Evolutionary conservation across 257 asterid genomes (phyloP).

Genomic region (Jacaranda copaia): DNA sequence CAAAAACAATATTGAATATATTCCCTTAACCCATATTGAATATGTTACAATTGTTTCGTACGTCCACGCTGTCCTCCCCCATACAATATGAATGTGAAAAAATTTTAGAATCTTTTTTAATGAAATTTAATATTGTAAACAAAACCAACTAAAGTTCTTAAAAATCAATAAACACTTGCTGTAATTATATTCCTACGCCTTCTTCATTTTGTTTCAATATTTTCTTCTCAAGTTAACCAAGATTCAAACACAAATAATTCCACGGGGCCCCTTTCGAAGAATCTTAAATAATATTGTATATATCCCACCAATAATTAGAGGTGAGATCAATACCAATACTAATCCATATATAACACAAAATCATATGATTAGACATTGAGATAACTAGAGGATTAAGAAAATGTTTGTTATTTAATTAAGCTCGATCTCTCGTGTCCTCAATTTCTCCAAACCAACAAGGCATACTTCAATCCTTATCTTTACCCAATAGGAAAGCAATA

Average conservation of each 20-base stretch:
- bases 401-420: background rate
- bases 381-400: background rate
- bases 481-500: constrained; percentile 15
- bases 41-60: too few relatives aligned
- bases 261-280: background rate
- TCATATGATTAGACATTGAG: background rate
- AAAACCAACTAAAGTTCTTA: too few relatives aligned
- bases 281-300: background rate
- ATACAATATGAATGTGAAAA: too few relatives aligned
- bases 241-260: background rate
- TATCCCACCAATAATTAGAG: background rate
- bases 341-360: background rate
- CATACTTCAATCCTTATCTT: constrained; percentile 23
- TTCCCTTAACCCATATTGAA: too few relatives aligned
- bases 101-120: too few relatives aligned
- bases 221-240: background rate
- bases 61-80: too few relatives aligned
- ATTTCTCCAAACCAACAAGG: constrained; percentile 22
- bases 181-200: too few relatives aligned
- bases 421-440: background rate
- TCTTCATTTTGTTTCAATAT: too few relatives aligned
- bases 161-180: too few relatives aligned
- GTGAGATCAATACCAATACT: background rate
- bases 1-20: too few relatives aligned
- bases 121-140: too few relatives aligned